Base-by-base conservation (phyloP, 495 filamentous ascomycete species). In the Viridothelium virens region DNA sequence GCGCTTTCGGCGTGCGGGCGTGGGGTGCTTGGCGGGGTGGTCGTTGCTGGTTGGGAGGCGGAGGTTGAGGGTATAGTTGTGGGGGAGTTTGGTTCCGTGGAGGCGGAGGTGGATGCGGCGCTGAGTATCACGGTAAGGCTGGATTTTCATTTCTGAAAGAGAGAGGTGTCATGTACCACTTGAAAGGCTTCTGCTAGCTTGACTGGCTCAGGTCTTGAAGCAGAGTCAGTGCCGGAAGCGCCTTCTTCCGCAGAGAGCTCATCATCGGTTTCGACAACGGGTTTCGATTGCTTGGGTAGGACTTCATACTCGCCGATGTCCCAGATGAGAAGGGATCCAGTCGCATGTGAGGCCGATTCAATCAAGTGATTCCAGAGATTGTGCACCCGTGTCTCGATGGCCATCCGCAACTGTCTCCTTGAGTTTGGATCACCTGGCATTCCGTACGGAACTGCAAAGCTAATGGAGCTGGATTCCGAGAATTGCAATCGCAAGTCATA, bases 361-460 rank as follows among this genome's bases (percentile, higher is more conserved):
- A 87, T 83, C 6, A 89, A 80, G 72, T 89, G 85, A 66, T 87
- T 89, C 87, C 85, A 88, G 38, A 88, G 65, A 73, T 81, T 85
- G 74, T 89, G 86, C 33, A 89, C 79, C 41, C 87, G 78, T 39
- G 87, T 88, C 76, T 89, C 87, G 0, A 83, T 86, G 1, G 87
- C 86, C 76, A 87, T 86, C 62, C 86, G 77, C 65, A 82, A 86
- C 56, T 82, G 67, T 34, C 81, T 77, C 59, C 74, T 74, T 53
- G 81, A 84, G 70, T 87, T 87, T 1, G 84, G 79, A 73, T 88
- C 81, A 0, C 87, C 86, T 0, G 86, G 87, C 18, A 87, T 67
- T 0, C 87, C 87, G 72, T 87, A 87, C 79, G 87, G 87, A 50
- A 89, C 78, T 0, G 86, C 83, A 78, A 85, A 89, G 66, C 81